Evolutionary conservation across 2,329 filamentous ascomycete species (phyloP).

Genomic region (Fusarium tuaranense): DNA sequence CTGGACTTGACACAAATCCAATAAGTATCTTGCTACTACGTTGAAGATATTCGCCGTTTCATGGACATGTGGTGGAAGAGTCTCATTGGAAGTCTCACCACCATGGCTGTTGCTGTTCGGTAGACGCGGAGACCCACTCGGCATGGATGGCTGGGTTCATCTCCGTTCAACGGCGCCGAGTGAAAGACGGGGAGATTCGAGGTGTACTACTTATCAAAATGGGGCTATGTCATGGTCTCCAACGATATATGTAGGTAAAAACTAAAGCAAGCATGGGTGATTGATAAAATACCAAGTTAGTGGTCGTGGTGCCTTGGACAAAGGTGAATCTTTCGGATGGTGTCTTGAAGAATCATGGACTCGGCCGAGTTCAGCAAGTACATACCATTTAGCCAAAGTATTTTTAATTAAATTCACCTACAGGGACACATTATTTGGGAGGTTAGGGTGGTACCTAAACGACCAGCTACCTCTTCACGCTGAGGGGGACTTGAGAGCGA

Average conservation of each 20-base stretch:
- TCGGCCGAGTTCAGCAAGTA: constrained; percentile 4
- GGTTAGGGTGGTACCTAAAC: neutral
- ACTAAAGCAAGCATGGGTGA: neutral
- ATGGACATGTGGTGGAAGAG: neutral
- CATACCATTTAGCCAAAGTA: neutral
- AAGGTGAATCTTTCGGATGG: neutral
- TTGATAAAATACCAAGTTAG: neutral
- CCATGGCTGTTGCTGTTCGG: constrained; percentile 1
- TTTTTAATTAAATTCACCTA: neutral
- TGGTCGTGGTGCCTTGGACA: neutral
- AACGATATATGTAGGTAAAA: neutral
- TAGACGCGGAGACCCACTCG: constrained; percentile 6
- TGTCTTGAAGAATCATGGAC: neutral
- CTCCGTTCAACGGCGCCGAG: neutral
- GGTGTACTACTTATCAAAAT: neutral
- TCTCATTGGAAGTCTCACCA: neutral
- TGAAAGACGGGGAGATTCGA: neutral
- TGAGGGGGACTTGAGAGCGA: constrained; percentile 6
- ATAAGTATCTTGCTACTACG: neutral
- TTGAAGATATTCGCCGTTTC: neutral
- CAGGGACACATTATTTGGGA: neutral
- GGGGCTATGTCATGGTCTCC: neutral
- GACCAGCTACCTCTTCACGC: neutral
- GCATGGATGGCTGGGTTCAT: neutral
- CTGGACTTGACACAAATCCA: neutral